Evolutionary conservation across 208 protist species (phyloP).

Genomic region (Trypanosoma congolense): DNA sequence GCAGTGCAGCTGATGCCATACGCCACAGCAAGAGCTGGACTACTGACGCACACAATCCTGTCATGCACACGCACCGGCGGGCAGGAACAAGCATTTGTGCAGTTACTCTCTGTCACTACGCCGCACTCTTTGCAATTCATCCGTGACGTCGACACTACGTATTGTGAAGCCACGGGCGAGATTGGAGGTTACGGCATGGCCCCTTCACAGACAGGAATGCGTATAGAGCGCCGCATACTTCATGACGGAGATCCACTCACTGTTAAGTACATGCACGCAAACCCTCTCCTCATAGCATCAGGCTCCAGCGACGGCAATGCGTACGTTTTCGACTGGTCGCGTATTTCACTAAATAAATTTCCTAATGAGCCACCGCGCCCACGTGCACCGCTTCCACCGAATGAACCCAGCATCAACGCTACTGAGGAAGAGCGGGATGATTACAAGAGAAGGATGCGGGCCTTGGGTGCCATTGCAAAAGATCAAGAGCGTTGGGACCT

Average conservation of each 20-base stretch:
- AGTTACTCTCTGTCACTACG: constrained; percentile 65
- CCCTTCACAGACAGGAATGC: constrained; percentile 48
- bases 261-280: constrained; percentile 80
- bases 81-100: constrained; percentile 81
- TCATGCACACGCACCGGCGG: constrained; percentile 73
- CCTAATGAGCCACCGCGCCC: constrained; percentile 87
- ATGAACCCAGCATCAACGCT: constrained; percentile 61
- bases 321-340: constrained; percentile 90
- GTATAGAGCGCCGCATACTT: constrained; percentile 73
- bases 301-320: constrained; percentile 69
- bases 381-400: constrained; percentile 80
- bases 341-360: constrained; percentile 76
- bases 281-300: constrained; percentile 79
- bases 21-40: constrained; percentile 43
- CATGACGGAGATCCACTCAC: constrained; percentile 84
- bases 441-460: constrained; percentile 77
- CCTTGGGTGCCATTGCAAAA: constrained; percentile 51
- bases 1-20: constrained; percentile 81
- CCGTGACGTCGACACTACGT: constrained; percentile 41
- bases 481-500: constrained; percentile 86
- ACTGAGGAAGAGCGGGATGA: constrained; percentile 73
- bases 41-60: constrained; percentile 72
- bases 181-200: constrained; percentile 89
- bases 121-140: constrained; percentile 42
- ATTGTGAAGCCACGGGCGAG: constrained; percentile 84